Evolutionary conservation across 1,284 basidiomycete species (phyloP).

Genomic region (Vanrija pseudolonga): DNA sequence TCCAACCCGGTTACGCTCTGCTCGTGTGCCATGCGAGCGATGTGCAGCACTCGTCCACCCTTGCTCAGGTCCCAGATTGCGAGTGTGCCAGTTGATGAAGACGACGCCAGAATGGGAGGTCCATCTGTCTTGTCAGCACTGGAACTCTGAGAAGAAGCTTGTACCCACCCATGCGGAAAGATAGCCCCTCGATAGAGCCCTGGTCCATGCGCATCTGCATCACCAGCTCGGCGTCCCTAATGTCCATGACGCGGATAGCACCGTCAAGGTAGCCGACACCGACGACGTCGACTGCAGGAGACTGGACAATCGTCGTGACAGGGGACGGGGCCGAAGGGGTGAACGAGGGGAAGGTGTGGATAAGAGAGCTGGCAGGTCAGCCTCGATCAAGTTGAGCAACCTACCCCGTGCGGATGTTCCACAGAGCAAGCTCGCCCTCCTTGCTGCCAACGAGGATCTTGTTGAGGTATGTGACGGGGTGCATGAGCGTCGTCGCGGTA

Average conservation of each 20-base stretch:
- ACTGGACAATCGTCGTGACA: conserved; percentile 78
- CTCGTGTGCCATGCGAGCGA: conserved; percentile 81
- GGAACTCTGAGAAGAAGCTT: not conserved
- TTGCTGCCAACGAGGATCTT: conserved; percentile 83
- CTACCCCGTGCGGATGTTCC: conserved; percentile 84
- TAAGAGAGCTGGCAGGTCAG: conserved; percentile 42
- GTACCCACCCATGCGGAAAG: conserved; percentile 79
- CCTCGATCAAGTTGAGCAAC: conserved; percentile 39
- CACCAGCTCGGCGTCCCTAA: conserved; percentile 80
- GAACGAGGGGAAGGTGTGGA: conserved; percentile 52
- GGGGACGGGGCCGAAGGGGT: conserved; percentile 48
- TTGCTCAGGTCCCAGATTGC: conserved; percentile 86
- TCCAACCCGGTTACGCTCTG: conserved; percentile 72
- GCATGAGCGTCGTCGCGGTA: conserved; percentile 75
- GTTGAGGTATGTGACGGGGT: conserved; percentile 96
- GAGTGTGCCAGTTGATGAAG: conserved; percentile 79
- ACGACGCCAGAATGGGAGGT: conserved; percentile 78
- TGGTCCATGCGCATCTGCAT: conserved; percentile 82
- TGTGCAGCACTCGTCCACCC: conserved; percentile 73
- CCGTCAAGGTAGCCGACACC: conserved; percentile 87
- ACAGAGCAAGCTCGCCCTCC: conserved; percentile 82
- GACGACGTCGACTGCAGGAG: conserved; percentile 92
- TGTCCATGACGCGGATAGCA: conserved; percentile 81
- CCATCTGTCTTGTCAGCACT: conserved; percentile 58
- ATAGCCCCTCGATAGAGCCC: conserved; percentile 67